Percentiles rank a stretch among this genome's conserved stretches.
phyloP scores from a whole-genome alignment of 441 rosid species.

The Rhodomyrtus psidioides region DNA sequence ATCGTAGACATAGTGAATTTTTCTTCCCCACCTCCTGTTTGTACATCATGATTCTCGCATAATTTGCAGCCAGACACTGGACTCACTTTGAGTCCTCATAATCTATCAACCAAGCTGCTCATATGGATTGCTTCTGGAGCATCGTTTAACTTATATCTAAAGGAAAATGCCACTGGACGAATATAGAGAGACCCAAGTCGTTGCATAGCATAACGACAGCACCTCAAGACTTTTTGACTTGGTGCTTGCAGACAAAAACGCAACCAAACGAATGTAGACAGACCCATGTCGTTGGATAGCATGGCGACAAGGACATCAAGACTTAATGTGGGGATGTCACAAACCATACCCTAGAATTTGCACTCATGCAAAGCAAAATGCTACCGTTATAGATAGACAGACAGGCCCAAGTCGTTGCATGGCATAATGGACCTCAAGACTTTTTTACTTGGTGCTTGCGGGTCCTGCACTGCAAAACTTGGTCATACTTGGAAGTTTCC shows the following conservation, averaged over 20 bases:
- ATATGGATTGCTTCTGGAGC: not conserved
- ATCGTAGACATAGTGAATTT: constrained; percentile 41
- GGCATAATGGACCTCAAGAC: not conserved
- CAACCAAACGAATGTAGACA: no score
- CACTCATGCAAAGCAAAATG: not conserved
- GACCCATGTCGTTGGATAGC: no score
- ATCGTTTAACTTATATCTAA: not conserved
- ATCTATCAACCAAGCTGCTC: not conserved
- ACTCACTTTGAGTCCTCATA: not conserved
- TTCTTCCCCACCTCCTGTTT: not conserved
- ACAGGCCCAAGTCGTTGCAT: not conserved
- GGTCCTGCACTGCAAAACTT: not conserved
- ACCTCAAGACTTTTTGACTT: not conserved
- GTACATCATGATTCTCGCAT: not conserved
- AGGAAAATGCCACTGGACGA: not conserved
- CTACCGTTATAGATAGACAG: not conserved
- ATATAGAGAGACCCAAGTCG: not conserved
- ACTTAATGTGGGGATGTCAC: no score
- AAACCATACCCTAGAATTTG: no score
- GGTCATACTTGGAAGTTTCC: not conserved
- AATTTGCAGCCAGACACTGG: no score
- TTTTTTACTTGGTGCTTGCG: not conserved
- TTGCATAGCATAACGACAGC: not conserved
- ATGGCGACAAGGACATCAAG: no score
- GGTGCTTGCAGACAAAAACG: not conserved